Evolutionary conservation across 1,284 basidiomycete genomes (phyloP).

Genomic region (Cutaneotrichosporon cavernicola): DNA sequence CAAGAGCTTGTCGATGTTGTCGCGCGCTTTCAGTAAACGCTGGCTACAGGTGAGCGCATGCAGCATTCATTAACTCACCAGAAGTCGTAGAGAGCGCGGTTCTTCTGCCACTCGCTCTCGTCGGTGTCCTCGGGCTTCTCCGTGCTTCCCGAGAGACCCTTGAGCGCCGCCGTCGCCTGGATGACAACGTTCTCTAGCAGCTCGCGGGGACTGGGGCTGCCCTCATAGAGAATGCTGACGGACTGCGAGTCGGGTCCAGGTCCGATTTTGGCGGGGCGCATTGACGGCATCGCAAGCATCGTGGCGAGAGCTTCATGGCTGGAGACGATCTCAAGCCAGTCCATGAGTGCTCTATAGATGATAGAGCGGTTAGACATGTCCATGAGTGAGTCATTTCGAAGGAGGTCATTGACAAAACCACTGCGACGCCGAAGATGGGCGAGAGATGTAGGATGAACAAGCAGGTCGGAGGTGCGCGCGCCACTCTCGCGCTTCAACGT

Average conservation of each 20-base stretch:
- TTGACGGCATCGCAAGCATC: constrained; percentile 95
- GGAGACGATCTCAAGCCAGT: constrained; percentile 90
- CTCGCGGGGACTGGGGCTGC: constrained; percentile 80
- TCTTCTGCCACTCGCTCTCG: constrained; percentile 18
- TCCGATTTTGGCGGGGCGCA: constrained; percentile 57
- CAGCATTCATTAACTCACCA: constrained; percentile 40
- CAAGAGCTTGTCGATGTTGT: constrained; percentile 77
- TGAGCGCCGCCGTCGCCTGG: constrained; percentile 81
- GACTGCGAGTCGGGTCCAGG: constrained; percentile 19
- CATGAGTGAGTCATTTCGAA: constrained; percentile 83
- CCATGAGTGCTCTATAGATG: constrained; percentile 82
- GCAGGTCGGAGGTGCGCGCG: constrained; percentile 74
- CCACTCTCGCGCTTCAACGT: constrained; percentile 69
- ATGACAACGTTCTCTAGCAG: constrained; percentile 82
- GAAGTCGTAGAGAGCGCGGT: constrained; percentile 46
- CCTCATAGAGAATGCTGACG: constrained; percentile 70
- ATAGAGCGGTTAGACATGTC: constrained; percentile 85
- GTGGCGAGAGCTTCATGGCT: constrained; percentile 84
- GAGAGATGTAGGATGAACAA: constrained; percentile 81
- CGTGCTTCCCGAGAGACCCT: constrained; percentile 66
- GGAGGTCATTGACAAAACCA: constrained; percentile 75
- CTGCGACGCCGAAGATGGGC: constrained; percentile 85
- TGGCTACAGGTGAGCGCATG: constrained; percentile 68
- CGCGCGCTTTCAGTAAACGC: constrained; percentile 72
- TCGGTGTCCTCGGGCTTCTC: constrained; percentile 7